Evolutionary conservation across 257 asterid genomes (phyloP), one percentile per base, ranked within the genome.

Genomic region (Nicotiana tomentosiformis): DNA sequence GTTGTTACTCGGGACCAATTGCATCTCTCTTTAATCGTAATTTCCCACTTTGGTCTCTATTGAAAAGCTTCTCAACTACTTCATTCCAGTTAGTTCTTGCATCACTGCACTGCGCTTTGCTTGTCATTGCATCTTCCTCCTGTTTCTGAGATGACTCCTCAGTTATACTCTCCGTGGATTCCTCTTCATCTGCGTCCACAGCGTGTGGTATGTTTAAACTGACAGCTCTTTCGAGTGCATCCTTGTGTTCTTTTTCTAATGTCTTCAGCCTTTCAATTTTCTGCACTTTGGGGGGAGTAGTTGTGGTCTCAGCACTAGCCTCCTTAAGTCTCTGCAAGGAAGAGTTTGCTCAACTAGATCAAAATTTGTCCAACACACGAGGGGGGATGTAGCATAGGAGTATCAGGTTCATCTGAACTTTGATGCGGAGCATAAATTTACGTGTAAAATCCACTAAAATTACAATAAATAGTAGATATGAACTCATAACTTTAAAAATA

Each of bases 151-250:
- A 83, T 53, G 84, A 87, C 60, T 79, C 87, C 5, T 89, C 65
- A 18, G 29, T 58, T 58, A 46, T 46, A 72, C 20, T 83, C 57
- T 76, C 87, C 10, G 49, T 39, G 46, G 87, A 39, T 85, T 77
- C 87, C 68, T 49, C 83, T 85, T 85, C 92, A 4, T 81, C 74
- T 7, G 87, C 15, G 43, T 82, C 49, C 35, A 87, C 91, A 39
- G 99, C 98, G 67, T 94, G 88, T 70, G 99, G 99, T 87, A 96
- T 91, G n/a, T 96, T 96, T 89, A 96, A 87, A 78, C 93, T 92
- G 62, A 94, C 91, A 2, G 99, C 99, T 86, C 98, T 91, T 84
- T 96, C 95, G 70, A 96, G 84, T 37, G 99, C 99, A 84, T 94
- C 98, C 85, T 90, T 90, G 92, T 96, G 99, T 88, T 96, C 99